Evolutionary conservation across 2,329 filamentous ascomycete species (phyloP).

Genomic region (Hymenotorrendiella dingleyae): DNA sequence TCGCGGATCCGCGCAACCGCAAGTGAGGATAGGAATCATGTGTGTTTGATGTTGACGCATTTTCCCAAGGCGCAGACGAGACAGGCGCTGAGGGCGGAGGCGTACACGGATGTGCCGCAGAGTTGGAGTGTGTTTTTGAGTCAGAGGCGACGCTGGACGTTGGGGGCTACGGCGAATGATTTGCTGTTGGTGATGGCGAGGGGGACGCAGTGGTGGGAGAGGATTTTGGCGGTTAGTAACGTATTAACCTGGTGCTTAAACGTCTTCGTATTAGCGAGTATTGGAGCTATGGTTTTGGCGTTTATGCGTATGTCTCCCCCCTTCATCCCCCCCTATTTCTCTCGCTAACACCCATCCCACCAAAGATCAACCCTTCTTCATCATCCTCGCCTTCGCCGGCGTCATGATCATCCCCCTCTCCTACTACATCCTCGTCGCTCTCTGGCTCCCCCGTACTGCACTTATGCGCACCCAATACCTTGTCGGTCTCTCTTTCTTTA

Average conservation of each 20-base stretch:
- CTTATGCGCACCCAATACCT: constrained; percentile 27
- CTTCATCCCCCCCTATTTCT: neutral
- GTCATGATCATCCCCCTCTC: constrained; percentile 28
- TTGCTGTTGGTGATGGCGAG: constrained; percentile 42
- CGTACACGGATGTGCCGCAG: constrained; percentile 42
- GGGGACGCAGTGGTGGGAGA: constrained; percentile 38
- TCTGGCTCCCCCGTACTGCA: constrained; percentile 26
- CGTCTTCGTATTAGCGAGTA: constrained; percentile 21
- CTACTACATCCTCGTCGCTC: constrained; percentile 26
- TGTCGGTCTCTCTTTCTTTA: constrained; percentile 26
- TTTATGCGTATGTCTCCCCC: constrained; percentile 5
- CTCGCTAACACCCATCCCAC: neutral
- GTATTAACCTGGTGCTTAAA: constrained; percentile 36
- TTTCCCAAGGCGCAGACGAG: constrained; percentile 39
- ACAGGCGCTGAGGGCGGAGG: constrained; percentile 41
- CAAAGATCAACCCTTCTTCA: constrained; percentile 7
- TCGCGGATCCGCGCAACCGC: constrained; percentile 44
- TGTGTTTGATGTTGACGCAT: constrained; percentile 38
- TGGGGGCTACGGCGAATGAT: constrained; percentile 44
- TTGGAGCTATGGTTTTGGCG: constrained; percentile 18
- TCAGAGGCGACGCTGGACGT: constrained; percentile 43
- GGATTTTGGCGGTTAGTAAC: constrained; percentile 40
- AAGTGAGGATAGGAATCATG: constrained; percentile 42
- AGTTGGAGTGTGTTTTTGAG: constrained; percentile 42
- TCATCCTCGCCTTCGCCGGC: constrained; percentile 26